Evolutionary conservation across 305 asterid genomes (phyloP).

Genomic region (Vinca major): DNA sequence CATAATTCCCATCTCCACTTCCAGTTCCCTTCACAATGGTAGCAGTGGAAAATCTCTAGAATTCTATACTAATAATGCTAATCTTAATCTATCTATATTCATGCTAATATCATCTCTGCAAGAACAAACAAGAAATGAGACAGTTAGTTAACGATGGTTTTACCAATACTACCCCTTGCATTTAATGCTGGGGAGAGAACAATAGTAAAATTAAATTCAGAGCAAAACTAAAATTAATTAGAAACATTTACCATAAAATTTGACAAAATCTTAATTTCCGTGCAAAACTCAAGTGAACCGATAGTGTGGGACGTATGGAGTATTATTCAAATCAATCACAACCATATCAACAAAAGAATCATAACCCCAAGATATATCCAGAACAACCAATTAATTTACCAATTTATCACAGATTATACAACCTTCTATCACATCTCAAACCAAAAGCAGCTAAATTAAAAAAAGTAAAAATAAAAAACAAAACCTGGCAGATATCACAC

Average conservation of each 20-base stretch:
- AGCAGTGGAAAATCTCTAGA: neutral
- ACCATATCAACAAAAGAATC: neutral
- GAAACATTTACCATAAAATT: neutral
- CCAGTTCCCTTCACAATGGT: neutral
- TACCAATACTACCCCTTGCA: too few relatives aligned
- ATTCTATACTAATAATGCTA: neutral
- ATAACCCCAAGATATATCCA: neutral
- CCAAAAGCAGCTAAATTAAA: neutral
- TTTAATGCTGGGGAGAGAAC: too few relatives aligned
- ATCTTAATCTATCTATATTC: neutral
- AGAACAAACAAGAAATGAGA: neutral
- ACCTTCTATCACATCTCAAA: neutral
- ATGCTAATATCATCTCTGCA: neutral
- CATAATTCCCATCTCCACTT: neutral
- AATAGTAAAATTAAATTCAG: too few relatives aligned
- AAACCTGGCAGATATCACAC: slow-evolving; percentile 92
- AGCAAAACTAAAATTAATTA: neutral
- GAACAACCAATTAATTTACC: neutral
- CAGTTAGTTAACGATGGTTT: neutral
- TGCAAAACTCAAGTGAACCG: too few relatives aligned
- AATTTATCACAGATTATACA: neutral
- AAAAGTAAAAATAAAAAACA: neutral
- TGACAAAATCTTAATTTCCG: too few relatives aligned
- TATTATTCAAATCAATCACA: neutral
- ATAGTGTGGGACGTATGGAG: too few relatives aligned